Evolutionary conservation across 352 stramenopile genomes (phyloP).

Genomic region (Nothophytophthora sp.): DNA sequence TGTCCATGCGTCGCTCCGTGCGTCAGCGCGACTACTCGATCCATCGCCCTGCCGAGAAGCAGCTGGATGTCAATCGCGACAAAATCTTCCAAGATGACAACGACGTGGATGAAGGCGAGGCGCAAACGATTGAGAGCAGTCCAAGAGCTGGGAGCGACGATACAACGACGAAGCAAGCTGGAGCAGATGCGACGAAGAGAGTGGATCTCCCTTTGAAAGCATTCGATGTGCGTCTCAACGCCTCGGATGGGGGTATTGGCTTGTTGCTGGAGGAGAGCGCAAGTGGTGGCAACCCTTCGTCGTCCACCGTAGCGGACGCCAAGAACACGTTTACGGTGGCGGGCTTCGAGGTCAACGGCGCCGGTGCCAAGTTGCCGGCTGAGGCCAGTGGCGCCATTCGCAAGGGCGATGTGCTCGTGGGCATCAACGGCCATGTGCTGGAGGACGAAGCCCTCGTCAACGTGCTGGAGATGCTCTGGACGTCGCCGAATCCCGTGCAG

Average conservation of each 20-base stretch:
- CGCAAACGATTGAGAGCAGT: no score
- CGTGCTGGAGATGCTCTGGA: constrained; percentile 71
- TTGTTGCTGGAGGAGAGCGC: constrained; percentile 50
- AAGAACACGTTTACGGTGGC: constrained; percentile 49
- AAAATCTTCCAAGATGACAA: constrained; percentile 60
- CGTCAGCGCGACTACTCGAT: constrained; percentile 64
- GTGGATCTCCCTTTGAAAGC: constrained; percentile 37
- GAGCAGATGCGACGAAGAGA: no score
- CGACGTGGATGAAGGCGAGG: constrained; percentile 2
- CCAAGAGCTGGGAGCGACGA: no score
- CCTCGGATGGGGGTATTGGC: constrained; percentile 72
- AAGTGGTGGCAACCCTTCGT: background rate
- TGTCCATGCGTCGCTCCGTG: constrained; percentile 60
- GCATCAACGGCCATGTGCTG: constrained; percentile 58
- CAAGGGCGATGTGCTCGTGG: constrained; percentile 56
- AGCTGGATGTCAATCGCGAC: constrained; percentile 62
- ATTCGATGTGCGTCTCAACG: constrained; percentile 62
- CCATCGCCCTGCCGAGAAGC: constrained; percentile 23
- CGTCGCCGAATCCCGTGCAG: constrained; percentile 63
- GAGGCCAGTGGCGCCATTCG: constrained; percentile 72
- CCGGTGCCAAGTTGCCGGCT: constrained; percentile 59
- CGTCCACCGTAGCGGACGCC: background rate
- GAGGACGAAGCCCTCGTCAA: constrained; percentile 46
- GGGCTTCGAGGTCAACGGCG: constrained; percentile 67
- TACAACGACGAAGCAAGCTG: no score